Percentiles rank a stretch among this genome's conserved stretches.
These are phyloP conservation scores for Eucalyptus marginata DNA, from an alignment of 345 rosid genomes.

Conservation along the genomic window DNA sequence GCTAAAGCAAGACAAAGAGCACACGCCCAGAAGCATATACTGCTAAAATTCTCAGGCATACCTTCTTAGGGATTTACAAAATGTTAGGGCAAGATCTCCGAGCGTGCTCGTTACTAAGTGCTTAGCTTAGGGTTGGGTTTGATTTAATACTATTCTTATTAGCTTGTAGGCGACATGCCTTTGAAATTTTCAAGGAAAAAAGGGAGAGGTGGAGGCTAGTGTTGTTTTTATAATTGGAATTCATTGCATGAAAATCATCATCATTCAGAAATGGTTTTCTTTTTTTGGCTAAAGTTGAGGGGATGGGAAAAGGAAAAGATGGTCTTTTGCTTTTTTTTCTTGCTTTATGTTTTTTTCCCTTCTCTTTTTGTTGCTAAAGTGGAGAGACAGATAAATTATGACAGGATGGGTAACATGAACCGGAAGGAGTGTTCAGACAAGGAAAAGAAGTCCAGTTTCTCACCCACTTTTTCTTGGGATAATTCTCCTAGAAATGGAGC, in stretches of 20 bases:
- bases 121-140: not conserved
- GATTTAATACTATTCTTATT: not conserved
- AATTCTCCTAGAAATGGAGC: not conserved
- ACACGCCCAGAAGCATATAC: conserved; percentile 8
- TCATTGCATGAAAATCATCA: conserved; percentile 50
- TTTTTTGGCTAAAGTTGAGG: conserved; percentile 14
- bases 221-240: not conserved
- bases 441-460: not conserved
- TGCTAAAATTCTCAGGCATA: conserved; percentile 23
- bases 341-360: not conserved
- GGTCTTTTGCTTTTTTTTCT: conserved; percentile 3
- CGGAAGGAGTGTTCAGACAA: not conserved
- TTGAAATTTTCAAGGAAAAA: conserved; percentile 16
- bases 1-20: conserved; percentile 57
- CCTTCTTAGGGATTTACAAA: conserved; percentile 36
- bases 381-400: conserved; percentile 1
- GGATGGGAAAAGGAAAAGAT: conserved; percentile 15
- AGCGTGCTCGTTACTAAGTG: not conserved
- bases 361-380: conserved; percentile 5
- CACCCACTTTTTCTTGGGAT: not conserved
- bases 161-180: conserved; percentile 10
- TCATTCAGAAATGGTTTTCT: conserved; percentile 23
- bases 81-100: not conserved
- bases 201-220: not conserved
- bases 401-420: not conserved